These are phyloP conservation scores for Nepenthes gracilis DNA, from an alignment of 148 eudicot genomes.

Conservation along the genomic window DNA sequence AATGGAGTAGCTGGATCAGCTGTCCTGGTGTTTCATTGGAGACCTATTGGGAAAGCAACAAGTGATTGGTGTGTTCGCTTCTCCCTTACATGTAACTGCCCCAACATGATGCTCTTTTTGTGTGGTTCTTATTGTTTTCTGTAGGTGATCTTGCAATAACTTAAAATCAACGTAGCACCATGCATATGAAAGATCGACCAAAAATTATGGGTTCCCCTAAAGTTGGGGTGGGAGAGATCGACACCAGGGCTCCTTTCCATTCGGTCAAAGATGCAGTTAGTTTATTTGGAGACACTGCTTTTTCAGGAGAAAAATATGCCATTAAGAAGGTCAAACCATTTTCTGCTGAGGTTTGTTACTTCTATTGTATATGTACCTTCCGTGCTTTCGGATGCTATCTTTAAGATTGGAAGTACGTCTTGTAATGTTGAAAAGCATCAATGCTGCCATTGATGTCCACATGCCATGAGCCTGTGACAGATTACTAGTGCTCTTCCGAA, in stretches of 20 bases:
- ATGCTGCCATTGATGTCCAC: not conserved
- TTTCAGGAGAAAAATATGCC: conserved; percentile 56
- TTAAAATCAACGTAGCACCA: not conserved
- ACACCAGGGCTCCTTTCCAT: conserved; percentile 94
- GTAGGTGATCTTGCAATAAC: not conserved
- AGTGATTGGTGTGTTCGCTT: no score
- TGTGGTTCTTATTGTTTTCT: not conserved
- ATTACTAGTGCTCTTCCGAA: no score
- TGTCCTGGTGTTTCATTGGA: no score
- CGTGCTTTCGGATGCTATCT: not conserved
- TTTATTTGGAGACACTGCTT: conserved; percentile 82
- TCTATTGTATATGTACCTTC: not conserved
- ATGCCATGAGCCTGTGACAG: no score
- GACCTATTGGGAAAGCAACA: no score
- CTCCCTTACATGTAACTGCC: no score
- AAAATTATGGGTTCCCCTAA: conserved; percentile 51
- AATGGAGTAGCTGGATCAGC: no score
- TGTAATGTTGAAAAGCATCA: not conserved
- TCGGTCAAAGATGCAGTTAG: conserved; percentile 96
- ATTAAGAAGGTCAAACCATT: conserved; percentile 53
- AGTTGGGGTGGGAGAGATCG: conserved; percentile 83
- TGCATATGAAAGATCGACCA: conserved; percentile 28
- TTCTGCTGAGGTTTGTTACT: conserved; percentile 58
- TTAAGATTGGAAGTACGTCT: not conserved
- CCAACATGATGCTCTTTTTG: no score